phyloP scores from a whole-genome alignment of 2,329 filamentous ascomycete species.

The Ilyonectria robusta region DNA sequence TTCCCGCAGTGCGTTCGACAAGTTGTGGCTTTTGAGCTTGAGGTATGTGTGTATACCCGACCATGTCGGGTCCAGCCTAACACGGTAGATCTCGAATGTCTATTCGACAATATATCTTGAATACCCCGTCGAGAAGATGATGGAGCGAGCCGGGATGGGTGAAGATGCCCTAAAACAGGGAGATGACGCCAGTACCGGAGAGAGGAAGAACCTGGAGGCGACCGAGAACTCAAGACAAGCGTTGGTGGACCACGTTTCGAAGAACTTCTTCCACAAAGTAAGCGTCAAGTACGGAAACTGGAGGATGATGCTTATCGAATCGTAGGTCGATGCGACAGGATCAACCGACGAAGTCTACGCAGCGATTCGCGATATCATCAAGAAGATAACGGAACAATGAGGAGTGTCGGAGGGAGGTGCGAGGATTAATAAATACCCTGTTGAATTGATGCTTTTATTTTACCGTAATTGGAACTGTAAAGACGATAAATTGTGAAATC shows the following conservation, averaged over 20 bases:
- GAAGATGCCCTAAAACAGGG: background rate
- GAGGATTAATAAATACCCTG: background rate
- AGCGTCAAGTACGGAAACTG: background rate
- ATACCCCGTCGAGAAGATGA: slow-evolving; percentile 4
- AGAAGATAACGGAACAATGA: slow-evolving; percentile 4
- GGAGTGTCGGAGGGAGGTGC: background rate
- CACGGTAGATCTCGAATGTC: slow-evolving; percentile 11
- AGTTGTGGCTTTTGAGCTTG: slow-evolving; percentile 26
- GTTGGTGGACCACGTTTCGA: slow-evolving; percentile 25
- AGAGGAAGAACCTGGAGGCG: background rate
- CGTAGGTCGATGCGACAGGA: slow-evolving; percentile 4
- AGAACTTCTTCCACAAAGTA: slow-evolving; percentile 23
- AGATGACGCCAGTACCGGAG: background rate
- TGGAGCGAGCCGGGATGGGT: background rate
- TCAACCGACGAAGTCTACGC: background rate
- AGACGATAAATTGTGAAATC: background rate
- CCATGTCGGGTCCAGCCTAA: background rate
- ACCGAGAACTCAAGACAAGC: slow-evolving; percentile 4
- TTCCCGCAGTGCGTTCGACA: slow-evolving; percentile 26
- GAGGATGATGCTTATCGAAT: background rate
- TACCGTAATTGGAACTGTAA: background rate
- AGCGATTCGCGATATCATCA: slow-evolving; percentile 3
- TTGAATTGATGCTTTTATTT: background rate
- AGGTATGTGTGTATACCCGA: slow-evolving; percentile 7
- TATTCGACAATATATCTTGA: slow-evolving; percentile 28